phyloP scores from a whole-genome alignment of 768 basidiomycete species.

The Boletus rufocinnamomeus region DNA sequence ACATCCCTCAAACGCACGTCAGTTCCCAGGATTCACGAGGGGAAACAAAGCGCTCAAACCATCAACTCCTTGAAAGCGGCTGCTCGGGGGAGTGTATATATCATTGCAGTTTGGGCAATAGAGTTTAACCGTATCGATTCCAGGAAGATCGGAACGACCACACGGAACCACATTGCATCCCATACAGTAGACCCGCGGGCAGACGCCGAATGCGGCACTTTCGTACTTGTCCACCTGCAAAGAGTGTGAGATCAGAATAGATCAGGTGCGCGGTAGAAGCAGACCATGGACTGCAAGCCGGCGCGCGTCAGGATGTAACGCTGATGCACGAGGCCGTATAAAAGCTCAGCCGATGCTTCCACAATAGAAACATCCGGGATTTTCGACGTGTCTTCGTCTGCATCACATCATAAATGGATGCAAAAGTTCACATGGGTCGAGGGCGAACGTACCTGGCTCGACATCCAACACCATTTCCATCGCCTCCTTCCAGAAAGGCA shows the following conservation, averaged over 20 bases:
- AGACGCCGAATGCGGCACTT: constrained; percentile 84
- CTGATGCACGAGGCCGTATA: constrained; percentile 98
- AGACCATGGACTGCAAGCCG: constrained; percentile 93
- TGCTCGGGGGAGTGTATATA: constrained; percentile 93
- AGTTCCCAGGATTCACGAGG: constrained; percentile 13
- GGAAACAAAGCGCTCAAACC: constrained; percentile 48
- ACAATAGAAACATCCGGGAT: constrained; percentile 99
- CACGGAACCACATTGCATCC: constrained; percentile 90
- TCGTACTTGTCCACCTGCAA: constrained; percentile 94
- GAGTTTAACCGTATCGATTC: constrained; percentile 95
- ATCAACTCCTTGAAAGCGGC: constrained; percentile 93
- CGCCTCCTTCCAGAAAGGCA: constrained; percentile 99
- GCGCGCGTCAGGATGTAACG: constrained; percentile 94
- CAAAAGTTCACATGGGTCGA: constrained; percentile 14
- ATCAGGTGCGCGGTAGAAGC: constrained; percentile 20
- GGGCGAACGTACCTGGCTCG: constrained; percentile 78
- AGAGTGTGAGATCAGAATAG: constrained; percentile 18
- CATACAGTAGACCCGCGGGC: constrained; percentile 94
- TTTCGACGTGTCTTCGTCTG: constrained; percentile 90
- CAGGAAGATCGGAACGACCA: constrained; percentile 93
- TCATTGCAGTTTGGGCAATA: constrained; percentile 99
- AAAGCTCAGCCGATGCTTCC: constrained; percentile 94
- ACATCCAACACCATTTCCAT: constrained; percentile 99
- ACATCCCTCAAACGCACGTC: constrained; percentile 22
- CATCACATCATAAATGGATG: constrained; percentile 13